phyloP scores from a whole-genome alignment of 1,139 yeast species.

The Casaregolazyma lundiana region DNA sequence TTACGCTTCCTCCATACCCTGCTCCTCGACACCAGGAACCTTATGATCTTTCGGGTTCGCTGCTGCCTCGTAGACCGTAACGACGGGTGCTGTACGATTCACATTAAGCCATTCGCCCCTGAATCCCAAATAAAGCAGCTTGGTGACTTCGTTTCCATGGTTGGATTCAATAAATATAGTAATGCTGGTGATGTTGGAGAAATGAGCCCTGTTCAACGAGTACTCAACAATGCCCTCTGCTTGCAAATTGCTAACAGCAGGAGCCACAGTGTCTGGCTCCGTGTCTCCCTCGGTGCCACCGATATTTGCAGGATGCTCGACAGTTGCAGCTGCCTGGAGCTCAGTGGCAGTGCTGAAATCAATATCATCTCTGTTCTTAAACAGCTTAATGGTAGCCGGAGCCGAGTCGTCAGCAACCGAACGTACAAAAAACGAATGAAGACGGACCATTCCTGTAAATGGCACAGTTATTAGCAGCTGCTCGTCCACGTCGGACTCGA shows the following conservation, averaged over 20 bases:
- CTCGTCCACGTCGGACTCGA: constrained; percentile 76
- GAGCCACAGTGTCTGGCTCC: constrained; percentile 21
- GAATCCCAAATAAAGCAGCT: constrained; percentile 67
- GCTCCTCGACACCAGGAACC: constrained; percentile 30
- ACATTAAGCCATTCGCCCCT: constrained; percentile 69
- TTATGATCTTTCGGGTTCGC: constrained; percentile 91
- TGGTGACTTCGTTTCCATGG: constrained; percentile 60
- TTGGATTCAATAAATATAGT: constrained; percentile 65
- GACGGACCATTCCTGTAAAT: constrained; percentile 69
- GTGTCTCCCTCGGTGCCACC: constrained; percentile 29
- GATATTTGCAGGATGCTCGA: constrained; percentile 61
- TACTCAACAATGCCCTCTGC: constrained; percentile 72
- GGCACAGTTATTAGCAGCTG: constrained; percentile 76
- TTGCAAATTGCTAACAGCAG: constrained; percentile 27
- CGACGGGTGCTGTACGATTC: constrained; percentile 60
- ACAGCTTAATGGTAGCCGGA: constrained; percentile 65
- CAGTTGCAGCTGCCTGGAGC: constrained; percentile 46
- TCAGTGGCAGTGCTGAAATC: constrained; percentile 64
- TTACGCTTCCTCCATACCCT: background rate
- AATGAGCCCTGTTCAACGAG: constrained; percentile 66
- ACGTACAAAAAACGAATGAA: constrained; percentile 68
- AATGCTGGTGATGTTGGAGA: constrained; percentile 65
- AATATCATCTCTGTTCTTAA: constrained; percentile 61
- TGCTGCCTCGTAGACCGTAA: constrained; percentile 80
- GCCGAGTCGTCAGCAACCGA: constrained; percentile 59